Percentiles rank a stretch among this genome's conserved stretches.
Conservation (phyloP, 1,284 basidiomycete species). For the Grifola frondosa region DNA sequence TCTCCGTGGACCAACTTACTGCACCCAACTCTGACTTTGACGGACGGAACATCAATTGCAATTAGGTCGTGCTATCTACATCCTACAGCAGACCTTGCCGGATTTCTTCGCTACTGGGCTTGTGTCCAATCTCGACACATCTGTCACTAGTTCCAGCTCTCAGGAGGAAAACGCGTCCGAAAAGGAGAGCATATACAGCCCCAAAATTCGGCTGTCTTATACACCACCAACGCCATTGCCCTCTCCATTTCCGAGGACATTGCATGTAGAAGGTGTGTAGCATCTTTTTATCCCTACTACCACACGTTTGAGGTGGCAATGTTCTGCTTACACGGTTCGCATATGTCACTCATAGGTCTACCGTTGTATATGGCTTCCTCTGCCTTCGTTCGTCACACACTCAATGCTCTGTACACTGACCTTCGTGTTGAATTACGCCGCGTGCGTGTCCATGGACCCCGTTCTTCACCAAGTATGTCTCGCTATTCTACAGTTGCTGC, state of each 20-base stretch:
- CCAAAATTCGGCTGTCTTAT: constrained; percentile 42
- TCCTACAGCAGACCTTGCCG: constrained; percentile 67
- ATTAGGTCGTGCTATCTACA: constrained; percentile 73
- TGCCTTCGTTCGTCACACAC: constrained; percentile 65
- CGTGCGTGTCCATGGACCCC: constrained; percentile 29
- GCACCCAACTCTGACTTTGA: not conserved
- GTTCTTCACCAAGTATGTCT: constrained; percentile 9
- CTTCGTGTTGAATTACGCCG: constrained; percentile 53
- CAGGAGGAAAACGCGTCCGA: constrained; percentile 10
- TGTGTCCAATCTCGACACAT: constrained; percentile 51
- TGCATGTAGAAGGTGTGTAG: constrained; percentile 66
- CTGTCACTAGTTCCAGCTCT: constrained; percentile 9
- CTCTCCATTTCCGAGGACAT: constrained; percentile 63
- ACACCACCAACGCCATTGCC: constrained; percentile 66
- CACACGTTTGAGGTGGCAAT: not conserved
- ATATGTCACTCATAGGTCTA: constrained; percentile 44
- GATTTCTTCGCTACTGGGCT: constrained; percentile 72
- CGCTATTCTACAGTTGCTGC: constrained; percentile 1
- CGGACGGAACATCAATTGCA: not conserved
- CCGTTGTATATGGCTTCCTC: constrained; percentile 71
- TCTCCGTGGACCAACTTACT: not conserved
- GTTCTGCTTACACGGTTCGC: not conserved
- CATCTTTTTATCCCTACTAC: not conserved
- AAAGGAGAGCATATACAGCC: constrained; percentile 33
- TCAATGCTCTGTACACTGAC: constrained; percentile 72